Base-by-base conservation (phyloP, 768 basidiomycete species). In the Psilocybe sp. region DNA sequence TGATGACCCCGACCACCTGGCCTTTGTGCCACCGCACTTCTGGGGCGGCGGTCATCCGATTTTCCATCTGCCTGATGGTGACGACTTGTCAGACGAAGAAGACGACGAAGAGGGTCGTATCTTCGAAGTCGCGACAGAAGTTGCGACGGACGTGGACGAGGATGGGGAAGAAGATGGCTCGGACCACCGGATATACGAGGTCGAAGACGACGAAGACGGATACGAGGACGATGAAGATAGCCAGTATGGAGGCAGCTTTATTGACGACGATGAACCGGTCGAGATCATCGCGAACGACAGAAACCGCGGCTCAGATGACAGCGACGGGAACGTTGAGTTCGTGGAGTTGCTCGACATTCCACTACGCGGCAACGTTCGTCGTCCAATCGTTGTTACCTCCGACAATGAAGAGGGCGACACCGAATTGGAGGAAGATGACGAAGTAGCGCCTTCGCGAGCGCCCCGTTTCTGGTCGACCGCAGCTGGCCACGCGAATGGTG, bases 211-310 rank as follows among this genome's bases (percentile, higher is more conserved):
- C 28, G 51, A 44, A 18, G 52, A 50, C 19, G 60, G 57, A 23
- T 54, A 51, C 6, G 59, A 53, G 5, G 51, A 49, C 6, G 55
- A 53, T 4, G 55, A 56, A 20, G 51, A 51, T 3, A 50, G 56
- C 38, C 50, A 51, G 3, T 53, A 55, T 28, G 57, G 48, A 43
- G 54, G 50, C 12, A 55, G 51, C 36, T 60, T 58, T 37, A 62
- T 62, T 37, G 55, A 60, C 13, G 58, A 51, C 15, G 51, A 40
- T 15, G 47, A 46, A 12, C 38, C 42, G 16, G 50, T 46, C 15
- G 48, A 50, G 39, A 33, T 13, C 5, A 34, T 36, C 13, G 46
- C 44, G 50, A 20, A 49, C 34, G 42, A 47, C 5, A 42, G 48
- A 12, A 52, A 35, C 13, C 36, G 44, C 18, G 51, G 31, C 7